These are phyloP conservation scores for Gloeopeniophorella convolvens DNA, from an alignment of 768 basidiomycete species.

Conservation along the genomic window DNA sequence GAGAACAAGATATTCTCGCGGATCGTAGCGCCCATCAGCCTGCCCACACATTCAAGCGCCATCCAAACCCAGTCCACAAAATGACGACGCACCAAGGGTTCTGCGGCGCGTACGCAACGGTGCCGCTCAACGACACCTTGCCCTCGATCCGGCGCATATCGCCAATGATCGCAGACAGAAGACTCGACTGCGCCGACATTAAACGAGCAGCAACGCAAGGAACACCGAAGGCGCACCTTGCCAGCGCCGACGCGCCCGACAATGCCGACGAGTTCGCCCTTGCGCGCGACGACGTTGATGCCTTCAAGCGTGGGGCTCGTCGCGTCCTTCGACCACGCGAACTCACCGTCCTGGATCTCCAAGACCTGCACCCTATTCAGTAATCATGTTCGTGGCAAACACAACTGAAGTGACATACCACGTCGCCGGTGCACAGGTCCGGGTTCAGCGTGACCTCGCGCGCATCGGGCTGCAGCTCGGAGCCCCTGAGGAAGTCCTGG, in stretches of 20 bases:
- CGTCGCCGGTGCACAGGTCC: slow-evolving; percentile 49
- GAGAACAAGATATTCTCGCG: slow-evolving; percentile 91
- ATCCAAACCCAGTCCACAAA: neutral
- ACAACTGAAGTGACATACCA: slow-evolving; percentile 33
- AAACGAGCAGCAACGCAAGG: slow-evolving; percentile 10
- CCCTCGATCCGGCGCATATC: slow-evolving; percentile 81
- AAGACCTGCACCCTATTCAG: slow-evolving; percentile 39
- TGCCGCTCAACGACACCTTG: slow-evolving; percentile 59
- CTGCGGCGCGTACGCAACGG: slow-evolving; percentile 78
- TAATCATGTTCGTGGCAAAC: neutral
- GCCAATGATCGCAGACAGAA: slow-evolving; percentile 76
- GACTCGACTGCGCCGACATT: slow-evolving; percentile 45
- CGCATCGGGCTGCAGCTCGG: slow-evolving; percentile 78
- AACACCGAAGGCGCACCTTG: slow-evolving; percentile 47
- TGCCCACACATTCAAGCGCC: slow-evolving; percentile 23
- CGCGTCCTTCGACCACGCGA: slow-evolving; percentile 63
- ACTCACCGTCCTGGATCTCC: slow-evolving; percentile 69
- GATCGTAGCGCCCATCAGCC: slow-evolving; percentile 82
- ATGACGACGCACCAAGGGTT: slow-evolving; percentile 60
- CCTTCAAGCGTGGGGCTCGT: slow-evolving; percentile 63
- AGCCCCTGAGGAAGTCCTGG: slow-evolving; percentile 64
- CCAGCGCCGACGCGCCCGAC: slow-evolving; percentile 89
- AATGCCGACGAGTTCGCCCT: slow-evolving; percentile 80
- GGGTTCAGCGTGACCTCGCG: slow-evolving; percentile 43
- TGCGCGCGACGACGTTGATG: slow-evolving; percentile 66